These are phyloP conservation scores for Pseudoturritis turrita DNA, from an alignment of 345 rosid genomes.

Conservation along the genomic window DNA sequence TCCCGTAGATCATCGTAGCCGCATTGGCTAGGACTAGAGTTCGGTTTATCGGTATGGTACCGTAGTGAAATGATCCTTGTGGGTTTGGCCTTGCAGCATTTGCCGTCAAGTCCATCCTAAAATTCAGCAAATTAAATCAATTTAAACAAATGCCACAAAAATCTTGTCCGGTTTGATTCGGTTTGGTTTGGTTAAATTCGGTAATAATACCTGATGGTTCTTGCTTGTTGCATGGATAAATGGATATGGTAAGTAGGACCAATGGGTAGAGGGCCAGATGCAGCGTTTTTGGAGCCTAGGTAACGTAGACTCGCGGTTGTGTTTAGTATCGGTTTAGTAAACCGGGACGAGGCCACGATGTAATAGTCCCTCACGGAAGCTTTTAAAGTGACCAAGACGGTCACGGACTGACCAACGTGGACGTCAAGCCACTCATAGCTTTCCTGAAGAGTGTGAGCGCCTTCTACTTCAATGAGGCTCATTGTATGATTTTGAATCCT, in stretches of 20 bases:
- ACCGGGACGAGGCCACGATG: conserved; percentile 77
- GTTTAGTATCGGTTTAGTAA: conserved; percentile 48
- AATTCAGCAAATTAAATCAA: background rate
- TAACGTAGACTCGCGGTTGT: conserved; percentile 70
- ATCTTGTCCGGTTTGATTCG: background rate
- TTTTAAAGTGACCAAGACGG: conserved; percentile 51
- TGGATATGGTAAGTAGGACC: conserved; percentile 72
- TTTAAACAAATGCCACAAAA: background rate
- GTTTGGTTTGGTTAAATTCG: background rate
- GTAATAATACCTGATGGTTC: conserved; percentile 58
- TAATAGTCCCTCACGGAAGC: conserved; percentile 46
- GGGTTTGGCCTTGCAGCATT: conserved; percentile 97
- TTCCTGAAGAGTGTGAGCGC: conserved; percentile 72
- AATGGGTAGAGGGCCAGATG: conserved; percentile 50
- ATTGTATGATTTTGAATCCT: conserved; percentile 71
- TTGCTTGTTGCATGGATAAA: conserved; percentile 89
- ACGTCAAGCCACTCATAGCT: conserved; percentile 64
- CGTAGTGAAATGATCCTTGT: conserved; percentile 88
- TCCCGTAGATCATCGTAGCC: conserved; percentile 37
- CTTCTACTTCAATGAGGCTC: conserved; percentile 85
- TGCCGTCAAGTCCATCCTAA: conserved; percentile 77
- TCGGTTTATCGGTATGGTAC: conserved; percentile 41
- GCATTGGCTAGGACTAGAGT: conserved; percentile 48
- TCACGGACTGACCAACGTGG: conserved; percentile 70
- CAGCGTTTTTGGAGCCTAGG: conserved; percentile 48